Evolutionary conservation across 768 basidiomycete species (phyloP), one percentile per base, ranked within the genome.

Genomic region (Russula compacta): DNA sequence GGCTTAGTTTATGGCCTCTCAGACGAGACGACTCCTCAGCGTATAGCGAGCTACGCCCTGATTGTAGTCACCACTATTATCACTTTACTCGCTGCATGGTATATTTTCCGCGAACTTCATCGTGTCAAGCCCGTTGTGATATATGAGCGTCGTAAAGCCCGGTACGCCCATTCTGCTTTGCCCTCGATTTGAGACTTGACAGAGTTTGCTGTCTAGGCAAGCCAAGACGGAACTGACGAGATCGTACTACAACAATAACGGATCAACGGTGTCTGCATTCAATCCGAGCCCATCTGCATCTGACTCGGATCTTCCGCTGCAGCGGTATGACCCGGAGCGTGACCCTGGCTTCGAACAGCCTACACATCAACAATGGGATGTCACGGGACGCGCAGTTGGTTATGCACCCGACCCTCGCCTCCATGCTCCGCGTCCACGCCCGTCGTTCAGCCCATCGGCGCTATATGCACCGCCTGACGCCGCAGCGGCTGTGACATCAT

Each of bases 71-170:
- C 91, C 0, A 70, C 84, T 40, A 44, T 91, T 19, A 81, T 95
- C 64, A 94, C 93, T 0, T 49, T 89, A 54, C 70, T 74, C 29
- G 87, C 93, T 0, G 86, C 88, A 78, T 94, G 89, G 89, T 95
- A 88, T 70, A 89, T 95, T 66, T 80, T 81, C 65, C 78, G 72
- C 55, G 69, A 83, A 71, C 89, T 95, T 81, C 82, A 84, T 71
- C 74, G 76, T 56, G 82, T 78, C 39, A 90, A 89, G 68, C 81
- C 83, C 5, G 70, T 73, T 3, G 79, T 90, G n/a, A 83, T 91
- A 54, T 82, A 87, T 60, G 81, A 78, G 11, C 76, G 85, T 42
- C 81, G 87, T 48, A 89, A 89, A 70, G 85, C 85, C 14, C 77
- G 87, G 84, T 87, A 61, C 67, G 71, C 71, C 15, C 38, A 44